Conservation (phyloP, 1,139 yeast species). For the Pichia cactophila region DNA sequence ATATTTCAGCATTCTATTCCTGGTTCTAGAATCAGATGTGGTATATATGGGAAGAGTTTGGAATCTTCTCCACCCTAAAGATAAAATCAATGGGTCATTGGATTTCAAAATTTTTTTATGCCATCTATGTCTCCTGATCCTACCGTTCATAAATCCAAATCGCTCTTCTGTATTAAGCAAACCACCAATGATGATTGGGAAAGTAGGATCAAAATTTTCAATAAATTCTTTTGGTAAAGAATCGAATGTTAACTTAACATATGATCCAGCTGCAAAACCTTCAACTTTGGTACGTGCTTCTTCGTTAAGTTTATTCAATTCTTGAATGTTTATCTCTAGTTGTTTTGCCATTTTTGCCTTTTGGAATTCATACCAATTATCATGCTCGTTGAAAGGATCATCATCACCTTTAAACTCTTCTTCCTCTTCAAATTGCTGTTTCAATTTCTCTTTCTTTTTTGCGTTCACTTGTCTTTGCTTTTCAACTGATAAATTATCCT, state of each 20-base stretch:
- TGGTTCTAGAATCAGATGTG: constrained; percentile 92
- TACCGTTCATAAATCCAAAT: constrained; percentile 86
- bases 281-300: constrained; percentile 75
- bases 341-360: constrained; percentile 97
- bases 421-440: constrained; percentile 86
- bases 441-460: constrained; percentile 78
- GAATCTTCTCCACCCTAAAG: constrained; percentile 97
- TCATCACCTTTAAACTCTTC: constrained; percentile 46
- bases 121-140: constrained; percentile 98
- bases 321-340: constrained; percentile 83
- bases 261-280: constrained; percentile 90
- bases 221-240: constrained; percentile 84
- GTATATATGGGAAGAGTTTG: constrained; percentile 95
- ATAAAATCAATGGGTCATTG: constrained; percentile 88
- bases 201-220: constrained; percentile 76
- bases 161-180: constrained; percentile 82
- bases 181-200: constrained; percentile 87
- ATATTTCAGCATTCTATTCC: constrained; percentile 96
- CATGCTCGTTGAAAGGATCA: constrained; percentile 69
- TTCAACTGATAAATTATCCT: constrained; percentile 43
- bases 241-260: constrained; percentile 83
- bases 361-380: constrained; percentile 96
- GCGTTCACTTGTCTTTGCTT: constrained; percentile 77
- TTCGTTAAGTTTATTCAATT: constrained; percentile 64
- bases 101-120: constrained; percentile 92